phyloP scores from a whole-genome alignment of 768 basidiomycete species.

The Mycena galopus region DNA sequence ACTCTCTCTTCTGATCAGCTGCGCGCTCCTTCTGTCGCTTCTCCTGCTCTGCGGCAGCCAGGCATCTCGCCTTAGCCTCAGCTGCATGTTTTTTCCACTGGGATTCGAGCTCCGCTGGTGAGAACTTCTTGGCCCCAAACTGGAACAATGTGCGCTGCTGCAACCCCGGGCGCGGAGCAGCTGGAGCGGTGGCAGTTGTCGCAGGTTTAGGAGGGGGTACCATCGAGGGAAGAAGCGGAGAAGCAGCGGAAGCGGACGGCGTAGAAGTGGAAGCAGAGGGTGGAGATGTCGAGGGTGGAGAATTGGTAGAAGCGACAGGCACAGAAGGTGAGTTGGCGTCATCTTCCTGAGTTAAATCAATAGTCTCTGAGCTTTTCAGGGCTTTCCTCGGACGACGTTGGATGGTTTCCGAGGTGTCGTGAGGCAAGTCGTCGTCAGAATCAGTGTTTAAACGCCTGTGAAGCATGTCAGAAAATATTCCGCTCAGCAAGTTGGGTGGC shows the following conservation, averaged over 20 bases:
- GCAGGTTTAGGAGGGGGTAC: neutral
- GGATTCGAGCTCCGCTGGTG: neutral
- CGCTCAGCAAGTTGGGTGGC: neutral
- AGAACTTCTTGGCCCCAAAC: neutral
- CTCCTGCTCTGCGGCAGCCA: neutral
- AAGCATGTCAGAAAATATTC: neutral
- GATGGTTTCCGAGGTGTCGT: neutral
- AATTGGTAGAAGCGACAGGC: neutral
- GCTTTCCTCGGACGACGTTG: neutral
- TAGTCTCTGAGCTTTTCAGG: neutral
- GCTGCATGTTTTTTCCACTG: constrained; percentile 16
- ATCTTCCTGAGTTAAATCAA: constrained; percentile 1
- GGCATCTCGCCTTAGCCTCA: neutral
- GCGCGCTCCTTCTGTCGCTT: neutral
- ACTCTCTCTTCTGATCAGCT: neutral
- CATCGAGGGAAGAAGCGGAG: no score
- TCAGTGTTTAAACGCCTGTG: neutral
- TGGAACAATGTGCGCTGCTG: constrained; percentile 6
- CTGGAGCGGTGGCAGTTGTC: no score
- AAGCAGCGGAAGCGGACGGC: no score
- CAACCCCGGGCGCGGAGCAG: neutral
- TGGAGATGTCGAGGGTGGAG: no score
- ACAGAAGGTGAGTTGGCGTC: neutral
- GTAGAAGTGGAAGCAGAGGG: neutral
- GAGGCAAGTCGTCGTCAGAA: neutral